Evolutionary conservation across 2,329 filamentous ascomycete genomes (phyloP).

Genomic region (Aspergillus candidus): DNA sequence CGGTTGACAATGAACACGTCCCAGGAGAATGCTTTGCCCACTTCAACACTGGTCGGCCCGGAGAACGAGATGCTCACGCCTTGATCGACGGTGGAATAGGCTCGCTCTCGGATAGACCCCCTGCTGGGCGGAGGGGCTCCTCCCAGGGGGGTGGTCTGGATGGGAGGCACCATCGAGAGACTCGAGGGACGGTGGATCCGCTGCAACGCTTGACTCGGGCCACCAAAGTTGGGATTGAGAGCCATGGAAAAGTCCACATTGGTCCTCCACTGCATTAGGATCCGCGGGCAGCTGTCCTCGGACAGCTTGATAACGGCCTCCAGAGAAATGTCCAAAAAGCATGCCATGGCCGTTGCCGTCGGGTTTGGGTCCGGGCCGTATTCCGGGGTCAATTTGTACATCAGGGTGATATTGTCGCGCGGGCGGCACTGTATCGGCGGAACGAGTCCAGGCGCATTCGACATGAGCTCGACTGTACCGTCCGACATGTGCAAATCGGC

Average conservation of each 20-base stretch:
- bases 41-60: constrained; percentile 44
- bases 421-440: constrained; percentile 42
- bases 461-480: constrained; percentile 42
- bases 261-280: constrained; percentile 45
- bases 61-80: constrained; percentile 53
- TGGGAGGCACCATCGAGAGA: constrained; percentile 29
- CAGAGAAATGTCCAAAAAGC: constrained; percentile 44
- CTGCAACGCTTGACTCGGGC: constrained; percentile 41
- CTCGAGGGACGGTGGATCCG: constrained; percentile 41
- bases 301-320: constrained; percentile 37
- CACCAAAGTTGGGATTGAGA: constrained; percentile 43
- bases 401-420: constrained; percentile 52
- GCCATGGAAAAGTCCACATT: constrained; percentile 45
- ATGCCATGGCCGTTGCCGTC: constrained; percentile 34
- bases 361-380: constrained; percentile 31
- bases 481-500: constrained; percentile 43
- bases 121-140: constrained; percentile 20
- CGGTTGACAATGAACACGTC: constrained; percentile 55
- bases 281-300: constrained; percentile 37
- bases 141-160: constrained; percentile 13
- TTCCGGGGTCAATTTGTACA: constrained; percentile 48
- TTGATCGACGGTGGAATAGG: constrained; percentile 35
- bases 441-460: constrained; percentile 28
- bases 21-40: constrained; percentile 52
- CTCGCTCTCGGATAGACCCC: constrained; percentile 32